A percentile compares a stretch with the other conserved stretches of the same genome.
Conservation (phyloP, 345 rosid genomes). For the Iberis pinnata region DNA sequence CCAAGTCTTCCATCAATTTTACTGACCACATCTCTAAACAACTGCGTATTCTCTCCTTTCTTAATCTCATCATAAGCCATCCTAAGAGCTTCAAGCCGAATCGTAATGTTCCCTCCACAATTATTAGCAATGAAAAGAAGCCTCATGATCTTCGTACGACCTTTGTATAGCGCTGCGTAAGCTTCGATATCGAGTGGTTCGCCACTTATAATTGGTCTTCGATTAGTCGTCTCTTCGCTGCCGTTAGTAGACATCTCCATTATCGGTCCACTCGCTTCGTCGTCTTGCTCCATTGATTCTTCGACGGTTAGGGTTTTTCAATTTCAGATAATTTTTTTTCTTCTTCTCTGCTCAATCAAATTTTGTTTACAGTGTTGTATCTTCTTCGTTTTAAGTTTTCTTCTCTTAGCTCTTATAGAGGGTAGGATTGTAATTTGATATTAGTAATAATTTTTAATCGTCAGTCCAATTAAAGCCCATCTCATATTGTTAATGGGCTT, state of each 20-base stretch:
- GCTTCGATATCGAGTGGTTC: slow-evolving; percentile 93
- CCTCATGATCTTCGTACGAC: slow-evolving; percentile 80
- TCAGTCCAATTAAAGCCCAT: slow-evolving; percentile 19
- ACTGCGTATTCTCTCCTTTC: slow-evolving; percentile 89
- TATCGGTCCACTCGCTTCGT: slow-evolving; percentile 43
- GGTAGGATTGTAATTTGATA: neutral
- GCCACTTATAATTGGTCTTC: slow-evolving; percentile 62
- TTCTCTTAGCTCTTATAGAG: neutral
- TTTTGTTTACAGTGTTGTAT: slow-evolving; percentile 3
- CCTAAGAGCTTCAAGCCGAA: slow-evolving; percentile 78
- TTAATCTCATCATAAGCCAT: slow-evolving; percentile 95
- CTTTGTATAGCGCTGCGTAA: slow-evolving; percentile 76
- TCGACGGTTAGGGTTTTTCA: slow-evolving; percentile 27
- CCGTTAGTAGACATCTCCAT: slow-evolving; percentile 70
- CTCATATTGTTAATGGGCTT: slow-evolving; percentile 11
- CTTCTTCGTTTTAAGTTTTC: neutral
- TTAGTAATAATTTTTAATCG: neutral
- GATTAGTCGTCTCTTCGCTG: slow-evolving; percentile 39
- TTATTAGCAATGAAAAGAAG: slow-evolving; percentile 73
- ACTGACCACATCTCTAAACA: slow-evolving; percentile 65
- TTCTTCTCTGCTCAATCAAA: neutral
- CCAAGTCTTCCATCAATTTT: slow-evolving; percentile 73
- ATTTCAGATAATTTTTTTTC: neutral
- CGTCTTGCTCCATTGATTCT: slow-evolving; percentile 64
- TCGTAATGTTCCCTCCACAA: slow-evolving; percentile 53